These are phyloP conservation scores for Cryphonectria nitschkei DNA, from an alignment of 2,329 filamentous ascomycete genomes.

Conservation along the genomic window DNA sequence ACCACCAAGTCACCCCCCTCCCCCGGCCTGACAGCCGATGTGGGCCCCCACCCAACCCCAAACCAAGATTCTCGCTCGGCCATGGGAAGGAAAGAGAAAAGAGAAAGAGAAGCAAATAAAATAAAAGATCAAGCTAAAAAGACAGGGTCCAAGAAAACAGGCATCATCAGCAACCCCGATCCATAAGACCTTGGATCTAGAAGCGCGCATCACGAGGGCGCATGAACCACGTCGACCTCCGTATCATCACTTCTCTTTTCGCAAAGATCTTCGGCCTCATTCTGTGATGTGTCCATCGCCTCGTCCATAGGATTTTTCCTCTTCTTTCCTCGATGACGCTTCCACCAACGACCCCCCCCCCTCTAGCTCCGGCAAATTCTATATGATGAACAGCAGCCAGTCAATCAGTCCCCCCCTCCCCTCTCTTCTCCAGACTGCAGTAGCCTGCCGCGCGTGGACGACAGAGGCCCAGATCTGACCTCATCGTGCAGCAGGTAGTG, in stretches of 20 bases:
- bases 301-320: background rate
- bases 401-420: background rate
- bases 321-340: background rate
- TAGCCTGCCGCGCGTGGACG: background rate
- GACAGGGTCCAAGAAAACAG: background rate
- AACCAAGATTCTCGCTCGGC: background rate
- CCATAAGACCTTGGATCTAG: conserved; percentile 4
- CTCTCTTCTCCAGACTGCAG: too few relatives aligned
- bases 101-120: background rate
- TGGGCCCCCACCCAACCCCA: background rate
- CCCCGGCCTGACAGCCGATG: conserved; percentile 1
- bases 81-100: background rate
- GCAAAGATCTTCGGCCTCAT: conserved; percentile 9
- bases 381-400: background rate
- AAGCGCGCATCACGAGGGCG: background rate
- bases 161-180: conserved; percentile 10
- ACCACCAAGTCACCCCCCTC: background rate
- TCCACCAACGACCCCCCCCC: too few relatives aligned
- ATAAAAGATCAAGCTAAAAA: background rate
- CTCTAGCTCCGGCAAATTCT: background rate
- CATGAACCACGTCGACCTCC: background rate
- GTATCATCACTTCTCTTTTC: background rate
- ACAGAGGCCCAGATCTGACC: conserved; percentile 11
- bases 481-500: conserved; percentile 20
- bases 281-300: conserved; percentile 8